A percentile compares a stretch with the other conserved stretches of the same genome.
Evolutionary conservation across 257 asterid genomes (phyloP).

Genomic region (Craterostigma plantagineum): DNA sequence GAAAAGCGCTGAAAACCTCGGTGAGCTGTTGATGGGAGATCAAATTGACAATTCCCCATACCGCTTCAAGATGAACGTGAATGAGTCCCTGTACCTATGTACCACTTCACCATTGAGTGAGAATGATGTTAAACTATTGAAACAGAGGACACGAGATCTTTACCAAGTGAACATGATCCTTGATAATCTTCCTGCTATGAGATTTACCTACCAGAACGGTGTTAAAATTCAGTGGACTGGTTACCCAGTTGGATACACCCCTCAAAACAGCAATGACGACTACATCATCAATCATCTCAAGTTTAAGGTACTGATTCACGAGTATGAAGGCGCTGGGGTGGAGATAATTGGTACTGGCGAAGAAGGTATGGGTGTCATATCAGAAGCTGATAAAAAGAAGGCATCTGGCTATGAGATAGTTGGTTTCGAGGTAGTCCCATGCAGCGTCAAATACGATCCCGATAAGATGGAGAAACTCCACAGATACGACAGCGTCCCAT

Average conservation of each 20-base stretch:
- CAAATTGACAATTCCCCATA: conserved; percentile 1
- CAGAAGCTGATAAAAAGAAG: conserved; percentile 1
- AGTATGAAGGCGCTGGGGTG: conserved; percentile 2
- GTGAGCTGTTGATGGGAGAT: conserved; percentile 2
- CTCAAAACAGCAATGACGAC: background rate
- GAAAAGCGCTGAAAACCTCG: conserved; percentile 4
- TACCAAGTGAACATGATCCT: conserved; percentile 3
- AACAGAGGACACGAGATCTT: background rate
- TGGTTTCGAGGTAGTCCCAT: conserved; percentile 2
- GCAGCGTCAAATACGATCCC: conserved; percentile 2
- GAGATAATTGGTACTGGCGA: conserved; percentile 1
- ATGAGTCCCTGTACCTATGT: background rate
- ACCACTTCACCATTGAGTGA: conserved; percentile 3
- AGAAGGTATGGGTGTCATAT: background rate
- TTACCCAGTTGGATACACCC: conserved; percentile 1
- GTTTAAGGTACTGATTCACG: background rate
- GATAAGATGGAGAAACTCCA: background rate
- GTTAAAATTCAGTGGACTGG: conserved; percentile 2
- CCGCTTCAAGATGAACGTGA: background rate
- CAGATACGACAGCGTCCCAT: background rate
- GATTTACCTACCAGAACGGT: background rate
- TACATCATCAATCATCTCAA: conserved; percentile 3
- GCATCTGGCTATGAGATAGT: conserved; percentile 1
- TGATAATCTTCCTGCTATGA: conserved; percentile 2
- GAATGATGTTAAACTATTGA: background rate